Percentiles rank a stretch among this genome's conserved stretches.
These are phyloP conservation scores for Backusella australiensis DNA, from an alignment of 192 early-diverging fungal genomes.

Conservation along the genomic window DNA sequence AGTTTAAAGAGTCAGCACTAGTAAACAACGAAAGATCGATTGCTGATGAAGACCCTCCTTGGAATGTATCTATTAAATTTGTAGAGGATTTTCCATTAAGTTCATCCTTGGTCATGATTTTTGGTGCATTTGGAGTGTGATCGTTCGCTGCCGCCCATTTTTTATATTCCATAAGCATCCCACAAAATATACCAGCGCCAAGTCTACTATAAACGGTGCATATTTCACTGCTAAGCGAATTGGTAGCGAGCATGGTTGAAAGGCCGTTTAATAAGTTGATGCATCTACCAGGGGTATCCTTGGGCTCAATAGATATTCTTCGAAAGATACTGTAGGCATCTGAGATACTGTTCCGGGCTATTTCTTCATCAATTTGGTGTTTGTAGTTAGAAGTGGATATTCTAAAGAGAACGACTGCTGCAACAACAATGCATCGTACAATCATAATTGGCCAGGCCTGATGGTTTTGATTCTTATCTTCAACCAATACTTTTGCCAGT, in stretches of 20 bases:
- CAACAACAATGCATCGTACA: background rate
- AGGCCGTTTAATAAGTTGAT: slow-evolving; percentile 3
- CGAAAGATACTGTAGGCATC: slow-evolving; percentile 9
- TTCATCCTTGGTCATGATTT: background rate
- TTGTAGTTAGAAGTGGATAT: background rate
- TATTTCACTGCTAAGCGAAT: background rate
- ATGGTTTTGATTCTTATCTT: background rate
- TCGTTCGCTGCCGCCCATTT: slow-evolving; percentile 5
- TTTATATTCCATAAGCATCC: slow-evolving; percentile 15
- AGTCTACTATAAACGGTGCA: slow-evolving; percentile 16
- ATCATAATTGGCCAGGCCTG: slow-evolving; percentile 21
- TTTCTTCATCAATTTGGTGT: slow-evolving; percentile 13
- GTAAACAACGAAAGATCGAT: background rate
- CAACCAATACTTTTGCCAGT: background rate
- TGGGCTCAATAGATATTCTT: background rate
- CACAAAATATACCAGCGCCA: slow-evolving; percentile 16
- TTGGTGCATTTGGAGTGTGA: background rate
- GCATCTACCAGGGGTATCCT: slow-evolving; percentile 3
- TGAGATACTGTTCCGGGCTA: slow-evolving; percentile 14
- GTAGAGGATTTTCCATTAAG: background rate
- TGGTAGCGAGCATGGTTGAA: background rate
- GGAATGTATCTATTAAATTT: background rate
- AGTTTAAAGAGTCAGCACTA: background rate
- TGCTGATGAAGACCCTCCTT: background rate
- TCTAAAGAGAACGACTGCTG: slow-evolving; percentile 11